These are phyloP conservation scores for Globisporangium rhizosaccharum DNA, from an alignment of 352 stramenopile species.

Conservation along the genomic window DNA sequence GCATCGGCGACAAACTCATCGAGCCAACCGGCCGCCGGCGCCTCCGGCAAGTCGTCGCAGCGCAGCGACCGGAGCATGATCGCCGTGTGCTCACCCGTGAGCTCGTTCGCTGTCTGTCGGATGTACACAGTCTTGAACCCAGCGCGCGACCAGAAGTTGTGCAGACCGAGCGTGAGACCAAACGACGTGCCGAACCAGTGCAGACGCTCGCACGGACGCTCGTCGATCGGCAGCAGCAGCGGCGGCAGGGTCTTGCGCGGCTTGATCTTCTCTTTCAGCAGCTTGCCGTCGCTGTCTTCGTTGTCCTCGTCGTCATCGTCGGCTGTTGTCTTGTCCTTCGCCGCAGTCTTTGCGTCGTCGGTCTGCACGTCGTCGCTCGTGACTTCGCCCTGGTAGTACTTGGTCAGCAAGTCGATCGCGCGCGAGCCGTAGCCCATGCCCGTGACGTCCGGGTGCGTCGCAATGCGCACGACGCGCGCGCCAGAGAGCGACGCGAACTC, in stretches of 20 bases:
- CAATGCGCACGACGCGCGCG: slow-evolving; percentile 96
- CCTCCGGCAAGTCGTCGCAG: slow-evolving; percentile 72
- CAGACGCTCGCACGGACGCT: slow-evolving; percentile 92
- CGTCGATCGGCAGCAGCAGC: slow-evolving; percentile 93
- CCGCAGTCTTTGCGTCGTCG: slow-evolving; percentile 12
- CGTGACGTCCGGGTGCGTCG: slow-evolving; percentile 95
- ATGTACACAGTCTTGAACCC: slow-evolving; percentile 97
- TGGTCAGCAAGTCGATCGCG: slow-evolving; percentile 93
- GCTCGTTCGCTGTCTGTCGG: slow-evolving; percentile 98
- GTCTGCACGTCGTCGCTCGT: slow-evolving; percentile 44
- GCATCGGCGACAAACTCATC: slow-evolving; percentile 94
- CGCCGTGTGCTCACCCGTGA: slow-evolving; percentile 97
- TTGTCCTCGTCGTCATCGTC: slow-evolving; percentile 26
- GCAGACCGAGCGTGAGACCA: slow-evolving; percentile 93
- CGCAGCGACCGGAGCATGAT: slow-evolving; percentile 87
- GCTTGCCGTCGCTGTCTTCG: slow-evolving; percentile 18
- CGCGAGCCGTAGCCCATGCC: slow-evolving; percentile 98
- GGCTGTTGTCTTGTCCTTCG: slow-evolving; percentile 27
- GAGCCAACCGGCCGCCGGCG: slow-evolving; percentile 89
- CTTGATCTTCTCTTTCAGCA: slow-evolving; percentile 89
- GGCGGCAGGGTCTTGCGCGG: slow-evolving; percentile 96
- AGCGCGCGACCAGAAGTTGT: slow-evolving; percentile 96
- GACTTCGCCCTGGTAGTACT: slow-evolving; percentile 98
- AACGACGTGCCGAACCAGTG: slow-evolving; percentile 99
- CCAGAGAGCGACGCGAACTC: slow-evolving; percentile 97